Base-by-base conservation (phyloP, 257 asterid genomes). In the Fraxinus quadrangulata region DNA sequence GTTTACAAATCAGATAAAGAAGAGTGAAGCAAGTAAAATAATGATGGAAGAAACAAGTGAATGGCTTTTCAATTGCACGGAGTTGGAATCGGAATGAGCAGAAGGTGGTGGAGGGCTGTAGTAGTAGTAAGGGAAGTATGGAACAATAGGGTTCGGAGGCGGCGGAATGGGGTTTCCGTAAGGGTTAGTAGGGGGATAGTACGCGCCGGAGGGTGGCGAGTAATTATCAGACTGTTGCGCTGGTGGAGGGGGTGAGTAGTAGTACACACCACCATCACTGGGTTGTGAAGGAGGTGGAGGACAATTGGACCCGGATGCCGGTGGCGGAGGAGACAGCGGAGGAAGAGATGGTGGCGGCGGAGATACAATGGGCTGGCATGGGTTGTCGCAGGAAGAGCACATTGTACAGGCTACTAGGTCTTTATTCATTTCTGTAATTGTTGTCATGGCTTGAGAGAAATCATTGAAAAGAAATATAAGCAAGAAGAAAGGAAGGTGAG, bases 331-430 rank as follows among this genome's bases (percentile, higher is more conserved):
- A 71, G 87, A 82, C 2, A 79, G 39, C 0, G 90, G 87, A 2
- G 89, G 84, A 1, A 86, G 90, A 5, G 88, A 19, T 3, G 92
- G 90, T 5, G 89, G 91, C 0, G 97, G 92, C 0, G 96, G 92
- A 42, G 90, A 81, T 47, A 45, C 47, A 65, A 83, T 51, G 10
- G 98, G 96, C 36, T 90, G 94, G 31, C 98, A 89, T 2, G 98
- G 96, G 42, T 91, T 89, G 45, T 87, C 92, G 71, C 97, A 90
- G 14, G 90, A 73, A 3, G 92, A 81, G 84, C 97, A 93, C 92
- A 86, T 84, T 81, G 89, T 78, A 88, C 98, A 91, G 83, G 89
- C 40, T 1, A 85, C 74, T 74, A 87, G 92, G 77, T 87, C 89
- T 77, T 82, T 91, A 30, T 86, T 26, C 80, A 88, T 56, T 56